Evolutionary conservation across 208 protist species (phyloP).

Genomic region (Endotrypanum monterogeii): DNA sequence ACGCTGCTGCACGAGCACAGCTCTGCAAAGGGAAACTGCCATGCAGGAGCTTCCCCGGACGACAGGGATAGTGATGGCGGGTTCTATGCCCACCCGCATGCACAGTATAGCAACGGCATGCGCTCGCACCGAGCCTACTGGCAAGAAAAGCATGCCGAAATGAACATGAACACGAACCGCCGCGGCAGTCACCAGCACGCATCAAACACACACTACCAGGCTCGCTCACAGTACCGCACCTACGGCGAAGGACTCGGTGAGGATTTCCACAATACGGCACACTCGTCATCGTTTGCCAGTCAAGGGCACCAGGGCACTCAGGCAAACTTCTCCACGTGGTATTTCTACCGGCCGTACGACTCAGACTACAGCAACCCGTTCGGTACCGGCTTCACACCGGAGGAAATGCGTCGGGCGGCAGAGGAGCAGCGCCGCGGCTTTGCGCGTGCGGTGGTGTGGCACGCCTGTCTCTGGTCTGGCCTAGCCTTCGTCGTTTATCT

Average conservation of each 20-base stretch:
- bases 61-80: background rate
- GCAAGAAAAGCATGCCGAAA: slow-evolving; percentile 17
- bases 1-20: slow-evolving; percentile 35
- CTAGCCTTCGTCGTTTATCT: slow-evolving; percentile 34
- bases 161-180: slow-evolving; percentile 27
- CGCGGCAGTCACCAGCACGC: slow-evolving; percentile 17
- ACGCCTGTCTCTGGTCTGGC: slow-evolving; percentile 43
- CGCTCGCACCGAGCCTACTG: slow-evolving; percentile 20
- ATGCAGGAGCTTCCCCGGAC: background rate
- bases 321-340: slow-evolving; percentile 48
- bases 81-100: slow-evolving; percentile 30
- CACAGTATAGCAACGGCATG: slow-evolving; percentile 13
- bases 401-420: slow-evolving; percentile 39
- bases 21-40: background rate
- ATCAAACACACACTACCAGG: slow-evolving; percentile 22
- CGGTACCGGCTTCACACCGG: slow-evolving; percentile 43
- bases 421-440: slow-evolving; percentile 18
- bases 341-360: slow-evolving; percentile 62
- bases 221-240: slow-evolving; percentile 9
- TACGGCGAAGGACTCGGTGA: slow-evolving; percentile 33
- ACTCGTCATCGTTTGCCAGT: slow-evolving; percentile 7
- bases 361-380: slow-evolving; percentile 42
- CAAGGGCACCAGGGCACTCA: slow-evolving; percentile 8
- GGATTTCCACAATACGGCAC: slow-evolving; percentile 7
- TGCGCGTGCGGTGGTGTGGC: slow-evolving; percentile 21